Percentiles rank a stretch among this genome's conserved stretches.
phyloP scores from a whole-genome alignment of 1,139 yeast species.

The Kodamaea suecica region DNA sequence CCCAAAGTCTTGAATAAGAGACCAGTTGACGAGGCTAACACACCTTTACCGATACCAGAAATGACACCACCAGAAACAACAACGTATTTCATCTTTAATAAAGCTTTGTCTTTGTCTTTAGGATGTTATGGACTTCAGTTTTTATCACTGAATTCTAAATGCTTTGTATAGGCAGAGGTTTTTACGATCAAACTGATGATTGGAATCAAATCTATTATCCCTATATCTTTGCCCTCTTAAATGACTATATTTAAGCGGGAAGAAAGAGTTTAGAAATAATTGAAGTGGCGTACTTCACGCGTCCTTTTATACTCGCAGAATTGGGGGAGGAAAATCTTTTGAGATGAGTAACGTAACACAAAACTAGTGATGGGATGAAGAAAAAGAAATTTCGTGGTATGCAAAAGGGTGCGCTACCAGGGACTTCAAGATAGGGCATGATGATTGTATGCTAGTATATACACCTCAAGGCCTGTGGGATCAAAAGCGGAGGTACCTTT shows the following conservation, averaged over 20 bases:
- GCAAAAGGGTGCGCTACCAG: conserved; percentile 2
- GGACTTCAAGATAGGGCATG: conserved; percentile 9
- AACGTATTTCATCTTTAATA: conserved; percentile 83
- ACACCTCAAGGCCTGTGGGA: conserved; percentile 20
- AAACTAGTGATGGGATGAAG: neutral
- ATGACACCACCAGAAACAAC: conserved; percentile 99
- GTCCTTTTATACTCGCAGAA: conserved; percentile 17
- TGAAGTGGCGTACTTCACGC: conserved; percentile 9
- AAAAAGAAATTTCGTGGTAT: neutral
- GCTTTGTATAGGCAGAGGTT: conserved; percentile 3
- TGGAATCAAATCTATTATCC: neutral
- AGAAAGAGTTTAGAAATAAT: conserved; percentile 27
- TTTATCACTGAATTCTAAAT: conserved; percentile 2
- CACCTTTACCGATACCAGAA: conserved; percentile 99
- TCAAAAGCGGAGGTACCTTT: conserved; percentile 12
- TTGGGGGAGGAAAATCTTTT: neutral
- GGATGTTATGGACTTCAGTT: neutral
- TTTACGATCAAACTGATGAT: conserved; percentile 7
- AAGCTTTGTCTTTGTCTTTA: neutral
- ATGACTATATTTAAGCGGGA: conserved; percentile 48
- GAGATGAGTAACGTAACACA: conserved; percentile 1
- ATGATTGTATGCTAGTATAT: conserved; percentile 26
- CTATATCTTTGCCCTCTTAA: conserved; percentile 42
- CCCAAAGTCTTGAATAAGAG: conserved; percentile 91
- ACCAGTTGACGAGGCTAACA: conserved; percentile 95